Percentiles rank a stretch among this genome's conserved stretches.
phyloP scores from a whole-genome alignment of 1,139 yeast species.

The Candida tropicalis region DNA sequence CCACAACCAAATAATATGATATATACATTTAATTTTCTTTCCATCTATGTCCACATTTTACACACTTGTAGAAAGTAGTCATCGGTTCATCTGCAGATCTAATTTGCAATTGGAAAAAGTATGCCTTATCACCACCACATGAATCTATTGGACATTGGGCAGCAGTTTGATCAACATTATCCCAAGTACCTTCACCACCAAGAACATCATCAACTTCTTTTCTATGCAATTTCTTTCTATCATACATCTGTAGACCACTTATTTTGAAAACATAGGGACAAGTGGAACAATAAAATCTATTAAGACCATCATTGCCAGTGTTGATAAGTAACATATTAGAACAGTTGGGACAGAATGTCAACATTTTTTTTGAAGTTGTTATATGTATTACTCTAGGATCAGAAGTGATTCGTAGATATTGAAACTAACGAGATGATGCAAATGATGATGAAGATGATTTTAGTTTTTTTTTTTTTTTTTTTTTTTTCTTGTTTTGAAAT shows the following conservation, averaged over 20 bases:
- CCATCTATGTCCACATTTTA: slow-evolving; percentile 93
- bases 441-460: background rate
- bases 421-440: background rate
- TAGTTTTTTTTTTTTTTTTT: slow-evolving; percentile 1
- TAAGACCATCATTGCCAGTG: slow-evolving; percentile 44
- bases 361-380: slow-evolving; percentile 47
- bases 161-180: slow-evolving; percentile 88
- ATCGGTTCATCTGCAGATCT: slow-evolving; percentile 92
- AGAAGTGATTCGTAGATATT: background rate
- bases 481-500: slow-evolving; percentile 2
- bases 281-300: slow-evolving; percentile 80
- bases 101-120: slow-evolving; percentile 94
- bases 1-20: slow-evolving; percentile 5
- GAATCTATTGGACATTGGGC: slow-evolving; percentile 88
- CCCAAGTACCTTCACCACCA: slow-evolving; percentile 99
- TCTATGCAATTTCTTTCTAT: slow-evolving; percentile 77
- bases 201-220: slow-evolving; percentile 95
- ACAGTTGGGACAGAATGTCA: slow-evolving; percentile 93
- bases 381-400: background rate
- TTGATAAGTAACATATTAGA: slow-evolving; percentile 75
- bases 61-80: slow-evolving; percentile 96
- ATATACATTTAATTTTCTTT: slow-evolving; percentile 68
- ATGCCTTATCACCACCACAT: slow-evolving; percentile 91
- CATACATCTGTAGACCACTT: slow-evolving; percentile 79
- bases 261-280: slow-evolving; percentile 95